Evolutionary conservation across 2,329 filamentous ascomycete species (phyloP), one percentile per base, ranked within the genome.

Genomic region (Fusarium keratoplasticum): DNA sequence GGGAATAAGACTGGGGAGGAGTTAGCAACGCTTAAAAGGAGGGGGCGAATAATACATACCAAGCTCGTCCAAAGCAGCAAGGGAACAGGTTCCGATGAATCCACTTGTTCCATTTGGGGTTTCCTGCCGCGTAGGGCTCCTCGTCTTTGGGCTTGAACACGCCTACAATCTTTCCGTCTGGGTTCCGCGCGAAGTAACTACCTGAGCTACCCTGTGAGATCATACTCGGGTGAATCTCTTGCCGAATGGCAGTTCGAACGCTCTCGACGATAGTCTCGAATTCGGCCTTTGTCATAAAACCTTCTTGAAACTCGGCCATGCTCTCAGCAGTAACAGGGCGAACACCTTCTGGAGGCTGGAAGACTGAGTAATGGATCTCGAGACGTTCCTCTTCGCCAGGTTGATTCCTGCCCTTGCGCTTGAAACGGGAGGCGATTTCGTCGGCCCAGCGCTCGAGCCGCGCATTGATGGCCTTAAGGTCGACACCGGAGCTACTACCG

Each of bases 71-170:
- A 79, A 99, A 99, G 83, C 94, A 98, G 85, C 97, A 99, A 10
- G 96, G 96, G 77, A 99, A 98, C 74, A 99, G 82, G 82, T 99
- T 99, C 73, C 96, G 89, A 83, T 99, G 96, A 85, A 99, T 95
- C 96, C 96, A 99, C 84, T 99, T 99, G 77, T 97, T 98, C 96
- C 96, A 98, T 82, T 99, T 99, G 7, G 96, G 96, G 81, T 99
- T 99, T 76, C 95, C 93, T 35, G 94, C 96, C 2, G 96, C 96
- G 81, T 98, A 99, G 1, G 96, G 96, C 83, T 99, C 97, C 84
- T 99, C 96, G 78, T 99, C 96, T 84, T 99, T 99, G 47, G 96
- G 96, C 83, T 99, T 99, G 86, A 99, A 99, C 6, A 99, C 96
- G 38, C 95, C 96, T 5, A 99, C 95, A 18, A 98, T 94, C 85